Base-by-base conservation (phyloP, 495 filamentous ascomycete genomes). In the Corynascus novoguineensis region DNA sequence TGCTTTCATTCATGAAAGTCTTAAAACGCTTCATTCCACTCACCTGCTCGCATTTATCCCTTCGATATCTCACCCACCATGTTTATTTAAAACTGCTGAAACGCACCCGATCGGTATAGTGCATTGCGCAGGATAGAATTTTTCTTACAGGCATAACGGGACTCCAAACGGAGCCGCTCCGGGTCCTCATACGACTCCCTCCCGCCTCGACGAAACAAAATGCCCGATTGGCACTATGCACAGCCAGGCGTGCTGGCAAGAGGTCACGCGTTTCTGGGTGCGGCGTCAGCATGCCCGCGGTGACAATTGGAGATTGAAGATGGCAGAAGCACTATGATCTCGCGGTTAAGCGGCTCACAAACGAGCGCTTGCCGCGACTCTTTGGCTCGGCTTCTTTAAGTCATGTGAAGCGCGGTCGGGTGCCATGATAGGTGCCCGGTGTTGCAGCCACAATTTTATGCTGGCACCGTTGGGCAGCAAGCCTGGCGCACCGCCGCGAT, bases 401-500 rank as follows among this genome's bases (percentile, higher is more conserved):
- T 47, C 40, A 53, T 40, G 44, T 50, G 57, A 53, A 25, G n/a
- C 14, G 1, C 34, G 19, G 32, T 28, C 31, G 42, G 32, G 32
- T 34, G 42, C 27, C 21, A 35, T 47, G 50, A 40, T 47, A 48
- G 42, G 50, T 47, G 37, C 25, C 49, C 41, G 35, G 54, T 25
- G 45, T 40, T 40, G 17, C 49, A 25, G 41, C 38, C 47, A 46
- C 48, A 47, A 15, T 10, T 53, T 28, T 46, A 21, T 40, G 57
- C 37, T 59, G 57, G 57, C 57, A 54, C 50, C 42, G 24, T 59
- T 46, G 57, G 57, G 57, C 57, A 59, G 12, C 57, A 59, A 59
- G 27, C 24, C 32, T 14, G 24, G 19, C 44, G 35, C 25, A 42
- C 42, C 48, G 38, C 48, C 35, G 31, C 49, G 28, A 27, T 31